A percentile compares a stretch with the other conserved stretches of the same genome.
Evolutionary conservation across 345 rosid genomes (phyloP).

Genomic region (Linum lewisii): DNA sequence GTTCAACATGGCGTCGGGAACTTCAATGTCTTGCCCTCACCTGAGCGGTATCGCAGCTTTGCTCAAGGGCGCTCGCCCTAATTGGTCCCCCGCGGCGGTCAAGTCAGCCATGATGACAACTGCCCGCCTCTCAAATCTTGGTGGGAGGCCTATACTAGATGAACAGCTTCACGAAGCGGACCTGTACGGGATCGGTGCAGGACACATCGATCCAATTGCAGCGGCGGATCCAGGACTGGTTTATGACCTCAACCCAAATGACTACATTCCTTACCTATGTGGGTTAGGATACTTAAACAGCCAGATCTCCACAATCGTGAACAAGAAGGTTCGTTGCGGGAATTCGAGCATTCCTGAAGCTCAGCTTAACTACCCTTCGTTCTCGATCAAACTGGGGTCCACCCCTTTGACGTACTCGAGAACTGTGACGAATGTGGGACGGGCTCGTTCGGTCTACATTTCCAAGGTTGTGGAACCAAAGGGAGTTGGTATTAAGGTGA

Average conservation of each 20-base stretch:
- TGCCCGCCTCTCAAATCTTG: background rate
- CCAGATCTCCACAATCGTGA: background rate
- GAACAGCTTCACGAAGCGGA: background rate
- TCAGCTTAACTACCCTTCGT: constrained; percentile 1
- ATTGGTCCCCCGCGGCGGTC: constrained; percentile 5
- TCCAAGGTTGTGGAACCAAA: background rate
- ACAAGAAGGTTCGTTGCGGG: background rate
- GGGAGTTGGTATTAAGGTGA: background rate
- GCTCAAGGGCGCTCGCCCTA: background rate
- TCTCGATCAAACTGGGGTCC: background rate
- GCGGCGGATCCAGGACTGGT: background rate
- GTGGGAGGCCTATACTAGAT: background rate
- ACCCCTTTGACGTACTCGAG: background rate
- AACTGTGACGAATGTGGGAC: constrained; percentile 1
- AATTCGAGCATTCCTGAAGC: constrained; percentile 6
- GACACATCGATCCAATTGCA: background rate
- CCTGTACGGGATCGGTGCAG: background rate
- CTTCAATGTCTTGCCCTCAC: constrained; percentile 3
- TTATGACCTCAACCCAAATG: background rate
- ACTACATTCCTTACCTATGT: constrained; percentile 3
- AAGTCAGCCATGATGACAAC: constrained; percentile 4
- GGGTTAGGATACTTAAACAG: background rate
- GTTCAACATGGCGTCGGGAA: background rate
- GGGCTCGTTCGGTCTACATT: background rate
- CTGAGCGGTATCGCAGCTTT: background rate